Evolutionary conservation across 139 green algal genomes (phyloP), one percentile per base, ranked within the genome.

Genomic region (Astrephomene gubernaculifera): DNA sequence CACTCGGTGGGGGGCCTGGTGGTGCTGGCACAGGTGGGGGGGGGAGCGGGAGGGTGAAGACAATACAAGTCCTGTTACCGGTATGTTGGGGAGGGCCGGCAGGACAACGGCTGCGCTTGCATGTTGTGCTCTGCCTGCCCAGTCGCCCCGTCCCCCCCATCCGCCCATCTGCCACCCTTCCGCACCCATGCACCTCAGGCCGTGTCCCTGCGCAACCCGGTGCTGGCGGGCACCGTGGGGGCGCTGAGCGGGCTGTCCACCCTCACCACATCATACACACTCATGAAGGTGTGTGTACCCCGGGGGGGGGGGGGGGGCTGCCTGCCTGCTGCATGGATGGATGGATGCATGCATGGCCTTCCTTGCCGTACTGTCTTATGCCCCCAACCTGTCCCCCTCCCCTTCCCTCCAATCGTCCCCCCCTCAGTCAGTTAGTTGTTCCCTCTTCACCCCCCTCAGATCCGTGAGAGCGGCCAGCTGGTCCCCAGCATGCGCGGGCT

Each of bases 231-330:
- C 63, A 69, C 31, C 7, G 63, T 85, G 64, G 79, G 79, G 8
- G 44, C 22, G 1, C 29, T 85, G 22, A 29, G 44, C 8, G 79
- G 63, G 2, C 43, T 85, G 22, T 33, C 63, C 79, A 75, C 79
- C 9, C 14, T 85, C 63, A 85, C 79, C 24, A 64, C 79, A 1
- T 53, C 64, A 2, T 85, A 69, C 79, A 75, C 79, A 0, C 44
- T 85, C 31, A 75, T 85, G 63, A 85, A 85, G 61, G 79, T 82
- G 36, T n/a, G n/a, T n/a, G n/a, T n/a, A n/a, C n/a, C n/a, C n/a
- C n/a, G n/a, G n/a, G n/a, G n/a, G n/a, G n/a, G n/a, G n/a, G n/a
- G n/a, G n/a, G n/a, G n/a, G n/a, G n/a, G n/a, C n/a, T n/a, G n/a
- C n/a, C n/a, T n/a, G n/a, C n/a, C n/a, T n/a, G n/a, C n/a, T n/a